Evolutionary conservation across 441 rosid species (phyloP).

Genomic region (Adansonia rubrostipa): DNA sequence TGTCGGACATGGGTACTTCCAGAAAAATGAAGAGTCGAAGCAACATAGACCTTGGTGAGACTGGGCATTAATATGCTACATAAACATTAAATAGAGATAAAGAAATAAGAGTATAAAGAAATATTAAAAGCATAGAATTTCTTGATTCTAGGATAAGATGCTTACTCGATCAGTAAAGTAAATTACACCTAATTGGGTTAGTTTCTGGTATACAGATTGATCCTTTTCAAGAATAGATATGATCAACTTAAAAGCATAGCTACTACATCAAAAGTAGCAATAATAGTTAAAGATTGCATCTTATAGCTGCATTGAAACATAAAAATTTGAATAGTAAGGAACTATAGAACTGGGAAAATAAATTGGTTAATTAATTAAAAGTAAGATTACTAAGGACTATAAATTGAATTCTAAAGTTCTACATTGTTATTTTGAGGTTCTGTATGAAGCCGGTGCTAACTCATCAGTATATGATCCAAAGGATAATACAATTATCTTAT

Average conservation of each 20-base stretch:
- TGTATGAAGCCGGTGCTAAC: neutral
- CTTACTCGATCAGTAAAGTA: neutral
- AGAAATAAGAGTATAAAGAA: neutral
- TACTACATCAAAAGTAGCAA: neutral
- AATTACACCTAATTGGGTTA: neutral
- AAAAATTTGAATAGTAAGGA: neutral
- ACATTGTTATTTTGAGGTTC: neutral
- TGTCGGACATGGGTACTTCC: too few relatives aligned
- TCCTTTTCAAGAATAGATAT: slow-evolving; percentile 29
- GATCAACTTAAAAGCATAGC: neutral
- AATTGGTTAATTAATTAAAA: neutral
- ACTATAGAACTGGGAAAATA: neutral
- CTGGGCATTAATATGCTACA: neutral
- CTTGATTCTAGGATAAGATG: neutral
- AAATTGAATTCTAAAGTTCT: neutral
- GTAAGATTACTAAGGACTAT: neutral
- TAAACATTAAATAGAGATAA: neutral
- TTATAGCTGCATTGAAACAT: neutral
- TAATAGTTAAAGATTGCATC: neutral
- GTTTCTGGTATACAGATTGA: neutral
- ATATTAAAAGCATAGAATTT: slow-evolving; percentile 1
- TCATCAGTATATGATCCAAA: slow-evolving; percentile 15
- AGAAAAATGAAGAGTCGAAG: too few relatives aligned
- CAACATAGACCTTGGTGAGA: neutral
- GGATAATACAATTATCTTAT: neutral